Conservation (phyloP, 1,284 basidiomycete genomes). For the Taiwanofungus camphoratus region DNA sequence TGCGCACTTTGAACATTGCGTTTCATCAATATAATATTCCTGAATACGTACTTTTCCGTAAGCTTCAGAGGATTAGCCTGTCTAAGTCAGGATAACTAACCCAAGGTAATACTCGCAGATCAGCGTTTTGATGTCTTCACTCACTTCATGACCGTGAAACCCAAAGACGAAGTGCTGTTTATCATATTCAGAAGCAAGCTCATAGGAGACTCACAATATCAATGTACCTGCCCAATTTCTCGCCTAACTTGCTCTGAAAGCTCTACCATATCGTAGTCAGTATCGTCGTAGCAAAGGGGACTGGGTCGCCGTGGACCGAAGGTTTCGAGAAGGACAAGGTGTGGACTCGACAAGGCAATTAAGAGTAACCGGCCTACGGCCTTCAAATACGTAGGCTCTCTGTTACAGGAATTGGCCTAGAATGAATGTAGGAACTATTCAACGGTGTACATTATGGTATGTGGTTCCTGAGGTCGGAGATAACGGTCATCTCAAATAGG, state of each 20-base stretch:
- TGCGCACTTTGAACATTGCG: constrained; percentile 51
- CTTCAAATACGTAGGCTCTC: too few species aligned
- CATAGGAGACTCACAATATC: background rate
- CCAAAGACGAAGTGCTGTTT: constrained; percentile 66
- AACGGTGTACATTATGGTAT: too few species aligned
- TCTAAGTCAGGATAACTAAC: constrained; percentile 22
- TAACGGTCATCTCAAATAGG: too few species aligned
- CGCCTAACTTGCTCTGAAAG: constrained; percentile 37
- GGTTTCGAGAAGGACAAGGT: too few species aligned
- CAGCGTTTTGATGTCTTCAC: constrained; percentile 47
- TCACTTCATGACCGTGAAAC: constrained; percentile 52
- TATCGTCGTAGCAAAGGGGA: too few species aligned
- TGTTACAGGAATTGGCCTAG: too few species aligned
- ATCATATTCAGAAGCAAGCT: background rate
- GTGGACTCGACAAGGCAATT: too few species aligned
- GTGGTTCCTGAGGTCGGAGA: too few species aligned
- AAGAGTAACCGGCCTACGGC: too few species aligned
- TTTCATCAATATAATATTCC: constrained; percentile 63
- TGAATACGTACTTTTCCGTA: constrained; percentile 12
- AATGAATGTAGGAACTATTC: too few species aligned
- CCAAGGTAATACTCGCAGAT: constrained; percentile 60
- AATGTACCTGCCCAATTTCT: constrained; percentile 48
- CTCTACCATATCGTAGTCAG: constrained; percentile 16
- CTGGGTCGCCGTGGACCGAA: too few species aligned
- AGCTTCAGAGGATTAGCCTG: background rate